Base-by-base conservation (phyloP, 345 rosid species). In the Citrus hindsii region DNA sequence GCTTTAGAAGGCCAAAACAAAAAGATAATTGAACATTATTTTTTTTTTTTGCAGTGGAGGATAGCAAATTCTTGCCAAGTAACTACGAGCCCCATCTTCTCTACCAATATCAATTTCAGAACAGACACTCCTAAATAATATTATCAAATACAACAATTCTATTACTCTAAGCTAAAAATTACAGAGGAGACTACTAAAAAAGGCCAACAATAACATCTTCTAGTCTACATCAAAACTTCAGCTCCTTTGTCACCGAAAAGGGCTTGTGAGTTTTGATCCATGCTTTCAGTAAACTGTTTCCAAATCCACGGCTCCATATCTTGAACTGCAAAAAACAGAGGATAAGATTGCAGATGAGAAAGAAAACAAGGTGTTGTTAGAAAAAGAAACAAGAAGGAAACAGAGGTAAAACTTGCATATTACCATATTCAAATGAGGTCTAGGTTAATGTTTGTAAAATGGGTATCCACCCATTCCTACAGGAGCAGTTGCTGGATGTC, bases 381-480 rank as follows among this genome's bases (percentile, higher is more conserved):
- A 24, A 66, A 75, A 27, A 30, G 6, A 70, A 76, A 3, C 18
- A n/a, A 28, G 4, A 69, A 19, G 60, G n/a, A 72, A 42, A 32
- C n/a, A 16, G 27, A 2, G 40, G 32, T 42, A 25, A 59, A 67
- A 30, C 9, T 67, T 8, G 16, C 7, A 38, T 25, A 38, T 67
- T 53, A 65, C 80, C 80, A 53, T 69, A 13, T 12, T 6, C n/a
- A 5, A 8, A 27, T 1, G 42, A 30, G 72, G 42, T 12, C 19
- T 51, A 35, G 30, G 53, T 71, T 73, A 83, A 25, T 83, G 85
- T 63, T 86, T 86, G 72, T 79, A 87, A 76, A 79, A 87, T 1
- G 88, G 89, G 74, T 84, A 88, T 25, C 88, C 89, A 53, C 86
- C 86, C 88, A 90, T 86, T 76, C 87, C 90, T 75, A 85, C 69